A percentile compares a stretch with the other conserved stretches of the same genome.
Evolutionary conservation across 495 filamentous ascomycete genomes (phyloP).

Genomic region (Penicillium coprophilum): DNA sequence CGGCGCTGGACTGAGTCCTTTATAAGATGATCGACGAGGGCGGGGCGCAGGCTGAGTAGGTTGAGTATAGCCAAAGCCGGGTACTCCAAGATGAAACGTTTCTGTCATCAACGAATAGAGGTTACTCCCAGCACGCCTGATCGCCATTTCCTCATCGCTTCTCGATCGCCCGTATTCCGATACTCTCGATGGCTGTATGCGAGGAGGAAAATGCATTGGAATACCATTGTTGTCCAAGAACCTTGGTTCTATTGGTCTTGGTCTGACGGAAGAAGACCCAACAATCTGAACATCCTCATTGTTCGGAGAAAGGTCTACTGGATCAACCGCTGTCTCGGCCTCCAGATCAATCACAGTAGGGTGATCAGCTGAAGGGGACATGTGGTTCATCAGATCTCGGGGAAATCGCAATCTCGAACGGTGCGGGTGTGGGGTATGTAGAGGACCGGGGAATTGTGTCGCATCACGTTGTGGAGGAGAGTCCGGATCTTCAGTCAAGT

Average conservation of each 20-base stretch:
- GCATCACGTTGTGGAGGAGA: conserved; percentile 28
- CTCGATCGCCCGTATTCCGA: neutral
- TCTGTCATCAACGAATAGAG: no score
- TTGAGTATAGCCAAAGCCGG: conserved; percentile 29
- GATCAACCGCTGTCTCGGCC: conserved; percentile 15
- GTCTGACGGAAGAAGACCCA: conserved; percentile 20
- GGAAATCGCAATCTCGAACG: conserved; percentile 1
- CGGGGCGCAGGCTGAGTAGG: conserved; percentile 16
- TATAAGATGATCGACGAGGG: conserved; percentile 53
- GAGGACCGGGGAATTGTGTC: neutral
- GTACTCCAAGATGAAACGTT: conserved; percentile 18
- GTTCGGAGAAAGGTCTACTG: conserved; percentile 26
- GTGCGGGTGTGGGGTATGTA: neutral
- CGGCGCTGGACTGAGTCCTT: conserved; percentile 55
- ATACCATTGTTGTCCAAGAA: conserved; percentile 8
- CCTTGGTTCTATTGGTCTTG: conserved; percentile 13
- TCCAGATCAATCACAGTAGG: conserved; percentile 41
- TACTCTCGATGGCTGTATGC: neutral
- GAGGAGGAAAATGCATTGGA: conserved; percentile 1
- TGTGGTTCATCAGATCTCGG: conserved; percentile 25
- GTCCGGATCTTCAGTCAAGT: conserved; percentile 54
- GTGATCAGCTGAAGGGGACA: neutral
- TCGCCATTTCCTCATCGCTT: neutral
- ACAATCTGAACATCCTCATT: conserved; percentile 46
- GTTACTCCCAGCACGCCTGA: no score